Conservation (phyloP, 305 asterid genomes). For the Plantago rigida region DNA sequence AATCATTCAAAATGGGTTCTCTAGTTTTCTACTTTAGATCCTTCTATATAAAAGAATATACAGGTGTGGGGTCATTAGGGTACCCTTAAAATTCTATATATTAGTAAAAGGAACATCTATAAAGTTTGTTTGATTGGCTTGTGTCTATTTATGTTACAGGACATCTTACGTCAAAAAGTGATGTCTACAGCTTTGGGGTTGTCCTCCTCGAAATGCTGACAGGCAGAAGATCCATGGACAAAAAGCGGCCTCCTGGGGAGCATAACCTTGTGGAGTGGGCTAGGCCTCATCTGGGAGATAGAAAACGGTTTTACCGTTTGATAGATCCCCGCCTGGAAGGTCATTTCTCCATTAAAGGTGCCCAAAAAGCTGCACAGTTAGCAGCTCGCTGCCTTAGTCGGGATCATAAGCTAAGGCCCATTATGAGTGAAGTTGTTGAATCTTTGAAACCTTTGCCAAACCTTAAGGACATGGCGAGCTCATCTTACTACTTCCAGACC, state of each 20-base stretch:
- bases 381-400: constrained; percentile 86
- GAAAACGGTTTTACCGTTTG: constrained; percentile 65
- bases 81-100: neutral
- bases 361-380: constrained; percentile 89
- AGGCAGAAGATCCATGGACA: constrained; percentile 96
- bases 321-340: constrained; percentile 93
- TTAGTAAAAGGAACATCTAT: no score
- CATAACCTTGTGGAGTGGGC: constrained; percentile 98
- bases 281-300: constrained; percentile 71
- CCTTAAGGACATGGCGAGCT: constrained; percentile 93
- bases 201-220: constrained; percentile 90
- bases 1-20: no score
- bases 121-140: constrained; percentile 9
- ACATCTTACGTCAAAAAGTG: constrained; percentile 92
- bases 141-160: constrained; percentile 38
- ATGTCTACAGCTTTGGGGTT: constrained; percentile 91
- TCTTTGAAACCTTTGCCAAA: constrained; percentile 79
- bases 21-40: no score
- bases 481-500: constrained; percentile 76
- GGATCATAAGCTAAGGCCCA: constrained; percentile 70
- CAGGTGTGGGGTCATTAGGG: no score
- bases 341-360: constrained; percentile 79
- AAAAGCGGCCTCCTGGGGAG: constrained; percentile 81
- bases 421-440: constrained; percentile 89
- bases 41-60: no score